Evolutionary conservation across 1,284 basidiomycete species (phyloP).

Genomic region (Hemileia vastatrix): DNA sequence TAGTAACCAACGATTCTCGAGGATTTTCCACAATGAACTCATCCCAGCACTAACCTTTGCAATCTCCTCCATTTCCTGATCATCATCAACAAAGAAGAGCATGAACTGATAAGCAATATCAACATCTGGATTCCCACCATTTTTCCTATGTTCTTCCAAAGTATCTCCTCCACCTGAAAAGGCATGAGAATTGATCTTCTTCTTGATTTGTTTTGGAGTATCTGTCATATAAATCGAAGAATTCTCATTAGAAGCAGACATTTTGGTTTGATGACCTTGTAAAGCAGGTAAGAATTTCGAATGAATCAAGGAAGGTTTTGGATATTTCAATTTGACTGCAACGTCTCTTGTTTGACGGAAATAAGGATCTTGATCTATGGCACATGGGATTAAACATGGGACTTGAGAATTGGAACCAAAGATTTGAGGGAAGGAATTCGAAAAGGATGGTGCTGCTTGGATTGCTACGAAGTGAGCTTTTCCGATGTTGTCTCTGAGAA

Average conservation of each 20-base stretch:
- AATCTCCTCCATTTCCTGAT: conserved; percentile 67
- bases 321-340: conserved; percentile 76
- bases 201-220: conserved; percentile 85
- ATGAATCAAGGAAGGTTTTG: conserved; percentile 84
- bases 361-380: conserved; percentile 76
- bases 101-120: conserved; percentile 79
- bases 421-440: conserved; percentile 97
- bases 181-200: conserved; percentile 74
- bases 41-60: conserved; percentile 55
- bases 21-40: neutral
- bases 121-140: conserved; percentile 88
- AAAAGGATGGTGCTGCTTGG: conserved; percentile 93
- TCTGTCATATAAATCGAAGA: conserved; percentile 94
- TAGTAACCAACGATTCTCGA: neutral
- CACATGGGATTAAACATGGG: conserved; percentile 91
- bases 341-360: conserved; percentile 96
- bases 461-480: conserved; percentile 97
- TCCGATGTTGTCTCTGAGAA: conserved; percentile 84
- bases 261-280: conserved; percentile 96
- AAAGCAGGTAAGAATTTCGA: conserved; percentile 97
- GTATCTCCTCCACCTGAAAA: conserved; percentile 57
- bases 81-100: conserved; percentile 88
- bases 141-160: conserved; percentile 77
- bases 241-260: conserved; percentile 88
- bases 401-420: conserved; percentile 76